Evolutionary conservation across 1,284 basidiomycete genomes (phyloP).

Genomic region (Phylloboletellus chloephorus): DNA sequence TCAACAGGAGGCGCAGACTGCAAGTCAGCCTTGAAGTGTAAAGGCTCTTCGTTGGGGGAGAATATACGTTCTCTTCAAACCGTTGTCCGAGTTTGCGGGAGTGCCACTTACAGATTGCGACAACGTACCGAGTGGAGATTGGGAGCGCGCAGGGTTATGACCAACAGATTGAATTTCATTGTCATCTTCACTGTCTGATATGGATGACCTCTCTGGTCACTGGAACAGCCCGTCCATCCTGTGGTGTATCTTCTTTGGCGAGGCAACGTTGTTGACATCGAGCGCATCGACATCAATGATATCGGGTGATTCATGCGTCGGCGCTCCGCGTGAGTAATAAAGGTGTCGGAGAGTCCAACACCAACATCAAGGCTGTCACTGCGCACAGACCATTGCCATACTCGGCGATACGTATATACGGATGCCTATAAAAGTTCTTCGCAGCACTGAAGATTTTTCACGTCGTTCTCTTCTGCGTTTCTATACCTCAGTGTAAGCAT

Average conservation of each 20-base stretch:
- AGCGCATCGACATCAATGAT: slow-evolving; percentile 39
- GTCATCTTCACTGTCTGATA: slow-evolving; percentile 44
- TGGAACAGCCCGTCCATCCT: slow-evolving; percentile 15
- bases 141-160: slow-evolving; percentile 19
- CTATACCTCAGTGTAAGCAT: slow-evolving; percentile 19
- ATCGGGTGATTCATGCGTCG: slow-evolving; percentile 22
- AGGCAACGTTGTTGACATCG: slow-evolving; percentile 32
- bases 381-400: slow-evolving; percentile 32
- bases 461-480: background rate
- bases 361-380: slow-evolving; percentile 18
- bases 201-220: slow-evolving; percentile 28
- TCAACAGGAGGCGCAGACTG: slow-evolving; percentile 15
- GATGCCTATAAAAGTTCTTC: slow-evolving; percentile 28
- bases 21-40: slow-evolving; percentile 40
- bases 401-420: no score
- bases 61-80: slow-evolving; percentile 29
- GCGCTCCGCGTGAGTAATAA: slow-evolving; percentile 13
- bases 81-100: slow-evolving; percentile 3
- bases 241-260: slow-evolving; percentile 26
- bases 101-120: background rate
- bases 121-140: slow-evolving; percentile 21
- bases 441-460: background rate
- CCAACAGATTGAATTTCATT: slow-evolving; percentile 25
- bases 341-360: slow-evolving; percentile 12
- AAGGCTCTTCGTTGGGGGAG: slow-evolving; percentile 41